Base-by-base conservation (phyloP, 2,329 filamentous ascomycete genomes). In the Diplodia scrobiculata region DNA sequence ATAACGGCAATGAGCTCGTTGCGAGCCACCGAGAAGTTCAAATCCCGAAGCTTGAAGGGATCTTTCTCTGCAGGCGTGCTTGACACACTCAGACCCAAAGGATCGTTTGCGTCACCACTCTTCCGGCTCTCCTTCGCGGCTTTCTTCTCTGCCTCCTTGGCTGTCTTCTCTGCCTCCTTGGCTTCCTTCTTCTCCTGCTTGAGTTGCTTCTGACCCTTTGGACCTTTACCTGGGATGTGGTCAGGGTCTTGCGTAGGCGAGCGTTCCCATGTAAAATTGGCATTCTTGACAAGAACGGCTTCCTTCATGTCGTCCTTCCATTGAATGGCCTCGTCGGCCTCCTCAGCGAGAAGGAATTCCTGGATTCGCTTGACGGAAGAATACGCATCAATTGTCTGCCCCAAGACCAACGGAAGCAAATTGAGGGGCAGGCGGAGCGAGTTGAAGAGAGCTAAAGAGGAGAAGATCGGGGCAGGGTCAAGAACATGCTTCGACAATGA, bases 391-490 rank as follows among this genome's bases (percentile, higher is more conserved):
- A 93, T 91, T 1, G 92, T 87, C 75, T 96, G 92, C 36, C 92
- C 91, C 70, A 98, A 88, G 51, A 97, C 91, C 68, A 97, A 79
- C 0, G 94, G 94, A 1, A 98, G 82, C 72, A 97, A 79, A 73
- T 97, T 98, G 63, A 99, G 84, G 0, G 95, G 95, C 77, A 97
- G 86, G 50, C 95, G 88, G 51, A 99, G 84, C 5, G 90, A 88
- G 76, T 98, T 98, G 84, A 98, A 99, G 7, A 98, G 80, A 0
- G 94, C 94, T 14, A 98, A 83, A 0, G 94, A 98, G 0, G 94
- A 97, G 80, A 99, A 98, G 41, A 98, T 85, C 27, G 88, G 83
- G 0, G 92, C 91, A 0, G 95, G 88, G 1, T 86, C 82, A 19
- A 98, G 84, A 32, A 77, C 76, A 71, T 92, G 89, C 67, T 89